Evolutionary conservation across 768 basidiomycete genomes (phyloP).

Genomic region (Mycena vulgaris): DNA sequence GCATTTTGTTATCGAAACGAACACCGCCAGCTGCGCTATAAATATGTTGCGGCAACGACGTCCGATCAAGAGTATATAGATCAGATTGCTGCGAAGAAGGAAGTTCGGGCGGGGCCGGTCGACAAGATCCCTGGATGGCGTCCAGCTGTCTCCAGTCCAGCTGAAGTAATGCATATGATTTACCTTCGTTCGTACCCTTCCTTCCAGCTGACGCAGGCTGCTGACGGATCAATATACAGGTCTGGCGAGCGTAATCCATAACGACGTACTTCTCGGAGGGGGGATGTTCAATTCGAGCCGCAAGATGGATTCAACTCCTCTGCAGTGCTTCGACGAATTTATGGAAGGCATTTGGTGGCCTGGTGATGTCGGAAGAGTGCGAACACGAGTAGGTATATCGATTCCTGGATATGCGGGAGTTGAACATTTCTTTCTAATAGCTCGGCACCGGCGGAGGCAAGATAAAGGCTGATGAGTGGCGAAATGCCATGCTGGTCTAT

Average conservation of each 20-base stretch:
- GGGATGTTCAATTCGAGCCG: constrained; percentile 10
- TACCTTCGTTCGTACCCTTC: too few relatives aligned
- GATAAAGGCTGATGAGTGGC: not conserved
- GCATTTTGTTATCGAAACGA: too few relatives aligned
- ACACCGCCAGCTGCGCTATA: too few relatives aligned
- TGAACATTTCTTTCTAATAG: not conserved
- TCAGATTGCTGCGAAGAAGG: too few relatives aligned
- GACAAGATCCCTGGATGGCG: too few relatives aligned
- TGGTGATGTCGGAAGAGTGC: constrained; percentile 9
- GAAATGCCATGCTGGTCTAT: not conserved
- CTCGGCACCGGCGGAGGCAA: not conserved
- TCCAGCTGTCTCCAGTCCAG: too few relatives aligned
- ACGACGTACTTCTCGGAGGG: constrained; percentile 6
- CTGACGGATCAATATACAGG: not conserved
- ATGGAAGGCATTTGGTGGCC: constrained; percentile 8
- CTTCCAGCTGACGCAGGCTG: too few relatives aligned
- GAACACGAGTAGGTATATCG: constrained; percentile 9
- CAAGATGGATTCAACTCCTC: not conserved
- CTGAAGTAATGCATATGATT: too few relatives aligned
- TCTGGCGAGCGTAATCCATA: not conserved
- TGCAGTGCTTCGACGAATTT: not conserved
- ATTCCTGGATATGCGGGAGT: too few relatives aligned
- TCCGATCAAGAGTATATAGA: too few relatives aligned
- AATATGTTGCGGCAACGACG: too few relatives aligned
- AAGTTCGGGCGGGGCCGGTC: too few relatives aligned